Base-by-base conservation (phyloP, 148 eudicot genomes). In the Nepenthes gracilis region DNA sequence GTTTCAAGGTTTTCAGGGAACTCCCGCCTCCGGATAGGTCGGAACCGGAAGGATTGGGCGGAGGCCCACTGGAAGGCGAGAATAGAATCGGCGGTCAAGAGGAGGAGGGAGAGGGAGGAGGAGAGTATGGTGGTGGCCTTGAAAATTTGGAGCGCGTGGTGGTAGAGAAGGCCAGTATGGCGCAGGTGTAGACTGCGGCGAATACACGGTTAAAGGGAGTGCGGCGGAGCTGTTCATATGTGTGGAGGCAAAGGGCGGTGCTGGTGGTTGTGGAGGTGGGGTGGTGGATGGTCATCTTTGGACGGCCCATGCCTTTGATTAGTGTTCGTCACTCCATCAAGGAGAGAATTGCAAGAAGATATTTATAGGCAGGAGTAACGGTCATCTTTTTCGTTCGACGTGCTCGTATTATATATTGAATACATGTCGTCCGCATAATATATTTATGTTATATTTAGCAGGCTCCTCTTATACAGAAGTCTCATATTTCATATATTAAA, bases 61-160 rank as follows among this genome's bases (percentile, higher is more conserved):
- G 77, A 43, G 49, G 57, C 37, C 97, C 95, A 91, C 33, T 64
- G 65, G 75, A 82, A 78, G 47, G 77, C 83, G 23, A 87, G 75
- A 53, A 81, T 4, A 4, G 75, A 2, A 57, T 91, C 87, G 3
- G 97, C 63, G 33, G 87, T 1, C 33, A 88, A 51, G 50, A 85
- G 47, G 58, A 69, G 55, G 59, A 73, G 51, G 50, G 81, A 33
- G 3, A 54, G 14, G 67, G 58, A 1, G 55, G n/a, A 52, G 55
- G 15, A 13, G 55, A 32, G 1, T 12, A 6, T 1, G 47, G 71
- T 38, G 51, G 67, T 52, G 49, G 81, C 64, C 69, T 43, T 58
- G 48, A 73, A 33, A 61, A 82, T 67, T 8, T 65, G 52, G 23
- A 53, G 49, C 8, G 59, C 15, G 47, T 87, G 84, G 80, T 72